These are phyloP conservation scores for Saturnispora besseyi DNA, from an alignment of 805 yeast species.

Conservation along the genomic window DNA sequence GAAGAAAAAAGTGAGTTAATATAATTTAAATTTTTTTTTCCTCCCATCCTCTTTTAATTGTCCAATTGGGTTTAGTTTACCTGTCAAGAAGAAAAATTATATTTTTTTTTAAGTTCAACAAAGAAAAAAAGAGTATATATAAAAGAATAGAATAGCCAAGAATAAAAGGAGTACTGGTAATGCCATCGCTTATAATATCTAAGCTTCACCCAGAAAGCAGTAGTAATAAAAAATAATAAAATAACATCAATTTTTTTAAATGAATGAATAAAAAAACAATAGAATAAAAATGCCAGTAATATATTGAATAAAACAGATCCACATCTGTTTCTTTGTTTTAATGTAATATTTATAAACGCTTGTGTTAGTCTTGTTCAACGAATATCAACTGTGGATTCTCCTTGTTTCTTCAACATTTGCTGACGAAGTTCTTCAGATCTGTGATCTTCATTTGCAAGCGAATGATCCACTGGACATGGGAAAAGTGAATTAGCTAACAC, in stretches of 20 bases:
- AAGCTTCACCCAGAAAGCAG: too few species aligned
- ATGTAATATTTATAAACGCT: background rate
- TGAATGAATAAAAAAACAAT: background rate
- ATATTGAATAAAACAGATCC: slow-evolving; percentile 7
- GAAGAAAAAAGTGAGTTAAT: too few species aligned
- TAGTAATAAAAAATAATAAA: too few species aligned
- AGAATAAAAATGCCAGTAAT: background rate
- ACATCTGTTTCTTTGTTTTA: slow-evolving; percentile 3
- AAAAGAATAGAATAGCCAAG: background rate
- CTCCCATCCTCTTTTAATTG: background rate
- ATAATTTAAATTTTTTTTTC: background rate
- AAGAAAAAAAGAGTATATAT: background rate
- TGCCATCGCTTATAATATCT: background rate
- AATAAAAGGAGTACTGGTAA: background rate
- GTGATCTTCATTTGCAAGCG: slow-evolving; percentile 29
- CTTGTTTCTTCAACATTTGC: slow-evolving; percentile 1
- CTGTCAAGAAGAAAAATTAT: background rate
- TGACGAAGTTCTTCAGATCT: slow-evolving; percentile 11
- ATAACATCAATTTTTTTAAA: background rate
- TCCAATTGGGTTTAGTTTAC: background rate
- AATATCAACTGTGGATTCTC: background rate
- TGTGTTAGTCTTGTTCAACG: background rate
- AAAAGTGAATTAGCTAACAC: slow-evolving; percentile 28
- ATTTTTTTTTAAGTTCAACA: background rate
- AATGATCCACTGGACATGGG: slow-evolving; percentile 38